Base-by-base conservation (phyloP, 768 basidiomycete species). In the Suillus brevipes region DNA sequence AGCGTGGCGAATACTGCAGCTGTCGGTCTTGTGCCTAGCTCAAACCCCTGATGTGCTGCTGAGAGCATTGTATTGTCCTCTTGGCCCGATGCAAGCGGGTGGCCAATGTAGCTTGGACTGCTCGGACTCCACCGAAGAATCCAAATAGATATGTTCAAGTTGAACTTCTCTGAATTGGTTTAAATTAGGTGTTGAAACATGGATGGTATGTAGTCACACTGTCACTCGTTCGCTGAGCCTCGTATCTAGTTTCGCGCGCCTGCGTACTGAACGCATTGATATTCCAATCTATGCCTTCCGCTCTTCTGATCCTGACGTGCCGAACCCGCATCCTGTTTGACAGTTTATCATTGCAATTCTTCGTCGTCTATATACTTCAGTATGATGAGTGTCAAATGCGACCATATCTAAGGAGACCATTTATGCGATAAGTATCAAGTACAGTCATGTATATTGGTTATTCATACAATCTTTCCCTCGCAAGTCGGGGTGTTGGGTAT, bases 71-170 rank as follows among this genome's bases (percentile, higher is more conserved):
- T 31, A 31, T 31, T 4, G 4, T 31, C 31, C 34, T 36, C 34
- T 8, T 8, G 7, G 34, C 8, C 34, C 1, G 6, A 8, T 36
- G 8, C 7, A 36, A 36, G 8, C 7, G 78, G n/a, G 79, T 74
- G 1, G 74, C 72, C 52, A 67, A 64, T 36, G 78, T 69, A 14
- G 78, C 78, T 28, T 77, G 69, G 10, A 72, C 68, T 0, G 77
- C 78, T 31, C 70, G 67, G 18, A 75, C 65, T 2, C 78, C 78
- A 40, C 78, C 78, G 5, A 79, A 72, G 36, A 79, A 70, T 5
- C 73, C 77, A 72, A 16, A 75, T 77, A 9, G 70, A 65, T 40
- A 61, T 34, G 59, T 76, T 71, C 18, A 78, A 67, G 25, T 55
- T 75, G 55, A 38, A 57, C 13, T 23, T 37, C 14, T n/a, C 6